These are phyloP conservation scores for Cymbidium sinense DNA, from an alignment of 106 monocot species.

Conservation along the genomic window DNA sequence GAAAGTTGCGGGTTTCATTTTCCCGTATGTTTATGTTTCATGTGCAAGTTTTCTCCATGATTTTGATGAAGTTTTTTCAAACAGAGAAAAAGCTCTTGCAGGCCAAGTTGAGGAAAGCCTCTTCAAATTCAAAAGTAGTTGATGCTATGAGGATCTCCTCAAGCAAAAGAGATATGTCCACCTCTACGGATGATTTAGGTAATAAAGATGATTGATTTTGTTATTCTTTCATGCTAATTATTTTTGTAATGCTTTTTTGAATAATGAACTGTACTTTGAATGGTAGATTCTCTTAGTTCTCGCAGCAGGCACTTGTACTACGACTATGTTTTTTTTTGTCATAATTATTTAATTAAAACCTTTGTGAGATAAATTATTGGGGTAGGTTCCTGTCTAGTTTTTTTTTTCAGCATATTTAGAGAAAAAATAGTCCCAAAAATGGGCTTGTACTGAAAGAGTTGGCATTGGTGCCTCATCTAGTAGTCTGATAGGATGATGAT, in stretches of 20 bases:
- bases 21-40: neutral
- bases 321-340: neutral
- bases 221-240: neutral
- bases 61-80: conserved; percentile 9
- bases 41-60: neutral
- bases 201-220: conserved; percentile 3
- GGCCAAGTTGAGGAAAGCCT: conserved; percentile 53
- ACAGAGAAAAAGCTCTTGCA: conserved; percentile 82
- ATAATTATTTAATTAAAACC: neutral
- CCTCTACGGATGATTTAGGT: conserved; percentile 75
- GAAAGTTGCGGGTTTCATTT: neutral
- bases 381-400: neutral
- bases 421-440: neutral
- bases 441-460: neutral
- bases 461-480: neutral
- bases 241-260: neutral
- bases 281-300: neutral
- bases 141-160: conserved; percentile 15
- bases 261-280: neutral
- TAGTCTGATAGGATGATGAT: neutral
- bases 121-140: conserved; percentile 25
- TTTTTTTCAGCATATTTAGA: neutral
- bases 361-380: neutral
- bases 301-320: neutral
- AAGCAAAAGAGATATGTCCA: conserved; percentile 40